These are phyloP conservation scores for Phytopythium cucurbitacearum DNA, from an alignment of 352 stramenopile species.

Conservation along the genomic window DNA sequence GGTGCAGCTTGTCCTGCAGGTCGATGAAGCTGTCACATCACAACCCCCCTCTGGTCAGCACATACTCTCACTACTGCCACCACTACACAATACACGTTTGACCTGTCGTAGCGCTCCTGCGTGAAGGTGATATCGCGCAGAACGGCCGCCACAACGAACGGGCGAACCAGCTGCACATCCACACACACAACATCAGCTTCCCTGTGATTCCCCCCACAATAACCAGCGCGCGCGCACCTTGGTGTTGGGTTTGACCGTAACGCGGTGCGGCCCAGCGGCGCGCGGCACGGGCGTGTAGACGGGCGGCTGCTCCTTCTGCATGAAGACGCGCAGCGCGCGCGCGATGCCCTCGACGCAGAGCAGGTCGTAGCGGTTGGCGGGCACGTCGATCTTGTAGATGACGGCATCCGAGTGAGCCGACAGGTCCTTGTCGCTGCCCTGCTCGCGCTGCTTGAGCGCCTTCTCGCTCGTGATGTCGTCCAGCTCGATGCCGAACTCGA, in stretches of 20 bases:
- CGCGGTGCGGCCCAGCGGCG: conserved; percentile 62
- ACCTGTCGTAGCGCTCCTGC: conserved; percentile 93
- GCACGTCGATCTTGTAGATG: conserved; percentile 99
- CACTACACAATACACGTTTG: not conserved
- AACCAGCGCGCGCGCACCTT: conserved; percentile 35
- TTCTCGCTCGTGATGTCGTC: conserved; percentile 88
- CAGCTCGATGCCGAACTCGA: conserved; percentile 99
- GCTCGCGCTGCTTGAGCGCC: conserved; percentile 83
- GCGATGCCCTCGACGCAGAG: conserved; percentile 98
- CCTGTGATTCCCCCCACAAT: not conserved
- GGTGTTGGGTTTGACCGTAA: conserved; percentile 84
- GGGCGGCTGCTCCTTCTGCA: conserved; percentile 93
- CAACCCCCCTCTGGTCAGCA: not conserved
- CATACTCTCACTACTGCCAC: not conserved
- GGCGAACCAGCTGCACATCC: conserved; percentile 79
- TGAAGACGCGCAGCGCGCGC: conserved; percentile 95
- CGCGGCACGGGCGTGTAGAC: conserved; percentile 72
- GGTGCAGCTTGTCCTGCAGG: conserved; percentile 99
- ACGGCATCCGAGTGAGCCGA: conserved; percentile 82
- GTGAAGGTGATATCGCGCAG: conserved; percentile 96
- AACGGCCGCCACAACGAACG: conserved; percentile 97
- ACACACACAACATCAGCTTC: not conserved
- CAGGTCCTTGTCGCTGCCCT: conserved; percentile 59
- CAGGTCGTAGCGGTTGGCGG: conserved; percentile 99
- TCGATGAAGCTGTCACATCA: conserved; percentile 95